Percentiles rank a stretch among this genome's conserved stretches.
Evolutionary conservation across 2,329 filamentous ascomycete species (phyloP).

Genomic region (Epichloe brachyelytri): DNA sequence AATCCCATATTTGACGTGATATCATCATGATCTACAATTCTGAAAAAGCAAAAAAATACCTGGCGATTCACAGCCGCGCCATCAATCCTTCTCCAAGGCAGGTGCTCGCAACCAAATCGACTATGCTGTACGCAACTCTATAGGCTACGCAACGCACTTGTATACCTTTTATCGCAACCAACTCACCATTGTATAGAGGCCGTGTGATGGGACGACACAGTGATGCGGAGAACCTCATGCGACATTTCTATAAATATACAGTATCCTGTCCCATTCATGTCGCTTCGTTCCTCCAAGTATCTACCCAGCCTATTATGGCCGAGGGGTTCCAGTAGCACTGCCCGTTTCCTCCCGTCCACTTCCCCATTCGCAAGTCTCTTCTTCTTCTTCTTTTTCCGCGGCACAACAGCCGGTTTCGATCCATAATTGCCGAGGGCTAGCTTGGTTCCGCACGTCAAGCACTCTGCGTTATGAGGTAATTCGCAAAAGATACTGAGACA

Average conservation of each 20-base stretch:
- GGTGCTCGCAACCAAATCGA: neutral
- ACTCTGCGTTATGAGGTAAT: constrained; percentile 48
- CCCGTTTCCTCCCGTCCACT: constrained; percentile 41
- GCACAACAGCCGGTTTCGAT: constrained; percentile 61
- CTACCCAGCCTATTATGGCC: constrained; percentile 18
- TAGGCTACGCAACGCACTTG: too few species aligned
- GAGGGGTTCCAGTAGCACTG: constrained; percentile 48
- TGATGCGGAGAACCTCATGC: too few species aligned
- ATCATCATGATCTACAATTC: constrained; percentile 5
- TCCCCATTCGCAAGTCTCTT: constrained; percentile 45
- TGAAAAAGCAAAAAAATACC: too few species aligned
- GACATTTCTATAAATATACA: neutral
- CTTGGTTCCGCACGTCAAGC: constrained; percentile 71
- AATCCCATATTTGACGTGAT: constrained; percentile 1
- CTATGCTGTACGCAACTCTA: neutral
- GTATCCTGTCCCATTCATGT: neutral
- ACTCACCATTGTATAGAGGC: too few species aligned
- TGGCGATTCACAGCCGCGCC: too few species aligned
- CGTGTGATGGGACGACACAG: too few species aligned
- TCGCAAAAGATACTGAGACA: constrained; percentile 89
- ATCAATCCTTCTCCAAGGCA: neutral
- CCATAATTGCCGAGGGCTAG: constrained; percentile 67
- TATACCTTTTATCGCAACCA: too few species aligned
- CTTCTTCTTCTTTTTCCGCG: constrained; percentile 63
- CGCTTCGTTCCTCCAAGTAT: neutral